Evolutionary conservation across 2,329 filamentous ascomycete genomes (phyloP).

Genomic region (Xylaria sp.): DNA sequence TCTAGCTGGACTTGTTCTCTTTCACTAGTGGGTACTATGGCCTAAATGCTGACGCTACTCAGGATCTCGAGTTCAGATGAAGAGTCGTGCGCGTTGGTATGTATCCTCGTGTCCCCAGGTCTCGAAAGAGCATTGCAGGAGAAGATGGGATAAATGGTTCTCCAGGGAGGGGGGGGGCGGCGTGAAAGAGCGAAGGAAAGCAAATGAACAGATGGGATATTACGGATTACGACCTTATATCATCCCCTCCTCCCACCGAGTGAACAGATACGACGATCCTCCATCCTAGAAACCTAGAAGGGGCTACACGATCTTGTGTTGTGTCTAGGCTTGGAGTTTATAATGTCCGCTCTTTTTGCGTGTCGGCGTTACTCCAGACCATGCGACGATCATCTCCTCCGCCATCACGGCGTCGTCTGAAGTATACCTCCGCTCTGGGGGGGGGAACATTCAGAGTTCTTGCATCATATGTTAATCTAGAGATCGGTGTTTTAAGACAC

Average conservation of each 20-base stretch:
- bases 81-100: neutral
- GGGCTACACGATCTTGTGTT: neutral
- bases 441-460: neutral
- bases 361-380: neutral
- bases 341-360: constrained; percentile 7
- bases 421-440: neutral
- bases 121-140: constrained; percentile 5
- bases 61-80: neutral
- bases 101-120: constrained; percentile 10
- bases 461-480: neutral
- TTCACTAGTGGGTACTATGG: neutral
- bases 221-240: constrained; percentile 20
- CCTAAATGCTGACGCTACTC: constrained; percentile 5
- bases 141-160: neutral
- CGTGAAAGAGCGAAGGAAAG: constrained; percentile 1
- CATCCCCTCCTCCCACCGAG: neutral
- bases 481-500: neutral
- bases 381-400: neutral
- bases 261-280: neutral
- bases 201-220: constrained; percentile 1
- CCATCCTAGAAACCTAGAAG: constrained; percentile 10
- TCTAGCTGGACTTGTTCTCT: neutral
- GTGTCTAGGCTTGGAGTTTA: constrained; percentile 15
- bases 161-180: no score
- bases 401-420: neutral